Base-by-base conservation (phyloP, 2,329 filamentous ascomycete species). In the Alternaria sp. region DNA sequence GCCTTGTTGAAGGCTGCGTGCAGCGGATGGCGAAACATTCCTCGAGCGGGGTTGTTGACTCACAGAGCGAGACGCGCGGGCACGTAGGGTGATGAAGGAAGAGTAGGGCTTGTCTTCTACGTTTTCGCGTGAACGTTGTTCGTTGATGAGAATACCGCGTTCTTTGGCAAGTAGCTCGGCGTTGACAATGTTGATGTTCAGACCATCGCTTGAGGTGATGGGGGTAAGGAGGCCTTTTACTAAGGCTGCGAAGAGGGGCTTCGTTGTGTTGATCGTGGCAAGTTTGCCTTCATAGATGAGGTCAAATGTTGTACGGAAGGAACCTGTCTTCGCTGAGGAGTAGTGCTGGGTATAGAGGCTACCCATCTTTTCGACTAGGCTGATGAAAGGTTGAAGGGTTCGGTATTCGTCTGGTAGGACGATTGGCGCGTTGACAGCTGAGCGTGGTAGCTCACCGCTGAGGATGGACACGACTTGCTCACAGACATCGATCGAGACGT, bases 161-260 rank as follows among this genome's bases (percentile, higher is more conserved):
- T 93, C 90, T 65, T 88, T 89, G 20, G 92, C 91, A 14, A 94
- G 86, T 27, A 93, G 82, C 44, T 88, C 85, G 0, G 92, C 92
- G 71, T 95, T 94, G 68, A 95, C 92, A 61, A 95, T 93, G 79
- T 94, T 94, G 69, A 94, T 89, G 70, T 91, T 89, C 12, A 87
- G 77, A 0, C 86, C 88, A 38, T 90, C 88, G 0, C 85, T 82
- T 58, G 89, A 87, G 57, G 87, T 90, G 66, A 94, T 90, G 1
- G 88, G 87, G 1, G 86, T 85, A 7, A 92, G 85, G 0, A 95
- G 84, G 0, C 92, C 92, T 75, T 93, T 94, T 66, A 94, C 87
- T 1, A 94, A 81, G 0, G 92, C 92, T 0, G 92, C 91, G 65
- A 92, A 92, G 3, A 95, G 84, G 0, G 92, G 92, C 51, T 92